Conservation (phyloP, 306 rosid species). For the Begonia fuchsioides region DNA sequence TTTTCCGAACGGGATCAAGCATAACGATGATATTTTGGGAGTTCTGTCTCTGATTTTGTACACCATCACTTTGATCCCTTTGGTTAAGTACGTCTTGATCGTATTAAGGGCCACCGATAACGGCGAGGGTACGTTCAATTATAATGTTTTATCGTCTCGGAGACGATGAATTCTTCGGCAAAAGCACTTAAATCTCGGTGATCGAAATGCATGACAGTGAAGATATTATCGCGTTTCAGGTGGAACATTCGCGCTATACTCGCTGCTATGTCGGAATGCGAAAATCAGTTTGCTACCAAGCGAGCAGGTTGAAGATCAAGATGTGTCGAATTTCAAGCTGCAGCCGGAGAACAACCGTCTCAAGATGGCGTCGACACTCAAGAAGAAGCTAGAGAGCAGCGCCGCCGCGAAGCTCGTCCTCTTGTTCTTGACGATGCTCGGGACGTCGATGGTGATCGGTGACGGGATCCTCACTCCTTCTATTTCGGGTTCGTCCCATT, state of each 20-base stretch:
- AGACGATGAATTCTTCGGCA: too few relatives aligned
- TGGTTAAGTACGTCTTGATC: slow-evolving; percentile 41
- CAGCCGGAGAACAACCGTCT: slow-evolving; percentile 10
- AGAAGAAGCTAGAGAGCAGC: slow-evolving; percentile 14
- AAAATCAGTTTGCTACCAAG: slow-evolving; percentile 23
- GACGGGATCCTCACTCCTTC: slow-evolving; percentile 26
- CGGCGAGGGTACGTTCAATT: slow-evolving; percentile 30
- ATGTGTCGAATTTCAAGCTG: slow-evolving; percentile 20
- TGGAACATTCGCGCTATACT: slow-evolving; percentile 21
- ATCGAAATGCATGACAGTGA: too few relatives aligned
- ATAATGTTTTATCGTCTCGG: too few relatives aligned
- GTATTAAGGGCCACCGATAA: slow-evolving; percentile 52
- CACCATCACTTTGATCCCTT: slow-evolving; percentile 46
- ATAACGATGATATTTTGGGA: slow-evolving; percentile 46
- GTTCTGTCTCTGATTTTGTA: slow-evolving; percentile 52
- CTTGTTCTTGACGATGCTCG: slow-evolving; percentile 18
- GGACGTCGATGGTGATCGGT: slow-evolving; percentile 34
- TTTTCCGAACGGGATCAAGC: slow-evolving; percentile 21
- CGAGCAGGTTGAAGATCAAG: slow-evolving; percentile 19
- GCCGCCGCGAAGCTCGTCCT: slow-evolving; percentile 3
- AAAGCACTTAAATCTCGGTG: too few relatives aligned
- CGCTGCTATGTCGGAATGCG: slow-evolving; percentile 19
- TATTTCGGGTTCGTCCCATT: slow-evolving; percentile 6
- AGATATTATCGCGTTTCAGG: background rate
- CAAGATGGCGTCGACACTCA: slow-evolving; percentile 9